Base-by-base conservation (phyloP, 805 yeast genomes). In the Candida xyloterini region DNA sequence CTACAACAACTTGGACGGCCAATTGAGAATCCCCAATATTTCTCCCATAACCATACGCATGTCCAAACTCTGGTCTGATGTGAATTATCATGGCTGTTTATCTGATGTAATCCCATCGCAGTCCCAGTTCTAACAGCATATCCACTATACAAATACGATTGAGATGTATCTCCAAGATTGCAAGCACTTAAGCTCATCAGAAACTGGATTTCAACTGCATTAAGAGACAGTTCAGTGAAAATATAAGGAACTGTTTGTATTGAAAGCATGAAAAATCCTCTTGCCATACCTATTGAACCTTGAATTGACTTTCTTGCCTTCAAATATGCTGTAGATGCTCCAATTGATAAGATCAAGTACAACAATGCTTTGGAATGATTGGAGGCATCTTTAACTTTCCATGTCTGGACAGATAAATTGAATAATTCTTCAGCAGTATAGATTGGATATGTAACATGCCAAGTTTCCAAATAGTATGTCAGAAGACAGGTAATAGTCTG, bases 11-110 rank as follows among this genome's bases (percentile, higher is more conserved):
- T 44, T 11, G 57, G 57, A 30, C 51, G 47, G 2, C 59, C 59
- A 10, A 54, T 55, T 38, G 55, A 53, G 24, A 52, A 52, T 26
- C 58, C 51, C 58, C 58, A 53, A 34, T 51, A 53, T 15, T 47
- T 41, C 14, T 53, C 58, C 49, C 54, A 53, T 15, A 48, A 54
- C 56, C 56, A 52, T 3, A 45, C 43, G 11, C 40, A 42, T 11
- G 31, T 44, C 58, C 58, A 53, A 5, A 48, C 48, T 39, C 59
- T 38, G n/a, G 35, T 26, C 7, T 44, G 46, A 26, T 49, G 53
- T 7, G 34, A 15, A 8, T 43, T 39, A 7, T 47, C 53, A 8
- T 27, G 29, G 15, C 15, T 26, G 2, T 40, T 33, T 10, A 35
- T 27, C 30, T 48, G 47, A 29, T 53, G 50, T 3, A 53, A 40